phyloP scores from a whole-genome alignment of 192 early-diverging fungal species.

The Backusella parvicylindrica region DNA sequence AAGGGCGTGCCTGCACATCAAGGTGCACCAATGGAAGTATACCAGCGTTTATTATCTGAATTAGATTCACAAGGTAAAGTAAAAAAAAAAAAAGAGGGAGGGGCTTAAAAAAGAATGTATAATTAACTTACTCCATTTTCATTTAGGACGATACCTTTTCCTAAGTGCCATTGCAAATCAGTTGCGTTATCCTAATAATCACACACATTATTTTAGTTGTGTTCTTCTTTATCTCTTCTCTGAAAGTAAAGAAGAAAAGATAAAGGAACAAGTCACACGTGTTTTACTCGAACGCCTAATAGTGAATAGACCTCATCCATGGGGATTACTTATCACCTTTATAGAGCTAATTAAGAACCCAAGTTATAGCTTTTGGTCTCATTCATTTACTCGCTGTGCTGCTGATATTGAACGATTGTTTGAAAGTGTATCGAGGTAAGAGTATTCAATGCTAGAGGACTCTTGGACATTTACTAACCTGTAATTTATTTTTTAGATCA shows the following conservation, averaged over 20 bases:
- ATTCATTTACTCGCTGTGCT: slow-evolving; percentile 60
- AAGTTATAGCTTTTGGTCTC: slow-evolving; percentile 57
- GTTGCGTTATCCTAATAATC: slow-evolving; percentile 92
- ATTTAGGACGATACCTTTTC: slow-evolving; percentile 68
- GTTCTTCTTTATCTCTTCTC: slow-evolving; percentile 85
- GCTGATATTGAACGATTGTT: slow-evolving; percentile 83
- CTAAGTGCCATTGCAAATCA: slow-evolving; percentile 94
- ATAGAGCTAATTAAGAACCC: slow-evolving; percentile 96
- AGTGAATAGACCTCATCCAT: slow-evolving; percentile 96
- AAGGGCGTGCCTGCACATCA: slow-evolving; percentile 47
- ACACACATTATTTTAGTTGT: slow-evolving; percentile 95
- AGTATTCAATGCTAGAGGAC: neutral
- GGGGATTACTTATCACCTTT: slow-evolving; percentile 95
- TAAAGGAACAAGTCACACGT: slow-evolving; percentile 93
- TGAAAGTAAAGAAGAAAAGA: slow-evolving; percentile 67
- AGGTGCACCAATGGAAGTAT: slow-evolving; percentile 77
- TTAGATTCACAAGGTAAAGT: slow-evolving; percentile 74
- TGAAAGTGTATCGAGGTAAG: slow-evolving; percentile 57
- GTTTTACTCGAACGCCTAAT: slow-evolving; percentile 93
- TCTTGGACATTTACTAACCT: neutral
- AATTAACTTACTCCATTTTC: neutral
- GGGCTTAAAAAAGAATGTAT: too few species aligned
- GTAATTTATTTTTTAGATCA: slow-evolving; percentile 16
- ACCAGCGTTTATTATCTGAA: slow-evolving; percentile 70
- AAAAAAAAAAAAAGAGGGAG: neutral